Evolutionary conservation across 257 asterid species (phyloP).

Genomic region (Fraxinus quadrangulata): DNA sequence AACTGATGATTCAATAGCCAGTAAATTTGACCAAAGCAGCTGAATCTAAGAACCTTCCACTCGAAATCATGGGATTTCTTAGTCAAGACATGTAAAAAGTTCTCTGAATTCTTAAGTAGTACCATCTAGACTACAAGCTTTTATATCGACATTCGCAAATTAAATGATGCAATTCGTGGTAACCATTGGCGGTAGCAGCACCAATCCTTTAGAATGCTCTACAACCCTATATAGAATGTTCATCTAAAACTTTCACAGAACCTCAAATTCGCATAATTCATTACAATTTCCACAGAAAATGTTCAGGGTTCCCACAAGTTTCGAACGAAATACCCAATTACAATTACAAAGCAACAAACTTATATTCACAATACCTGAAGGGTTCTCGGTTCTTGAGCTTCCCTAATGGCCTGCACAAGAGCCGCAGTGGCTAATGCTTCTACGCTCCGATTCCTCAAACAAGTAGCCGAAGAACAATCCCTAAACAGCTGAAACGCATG

Average conservation of each 20-base stretch:
- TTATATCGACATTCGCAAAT: background rate
- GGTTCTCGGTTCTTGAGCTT: slow-evolving; percentile 97
- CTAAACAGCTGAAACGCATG: slow-evolving; percentile 98
- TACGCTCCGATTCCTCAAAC: slow-evolving; percentile 96
- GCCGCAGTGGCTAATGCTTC: slow-evolving; percentile 99
- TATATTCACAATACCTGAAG: slow-evolving; percentile 59
- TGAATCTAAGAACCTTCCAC: background rate
- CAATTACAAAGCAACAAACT: background rate
- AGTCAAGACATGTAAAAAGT: background rate
- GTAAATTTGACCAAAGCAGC: background rate
- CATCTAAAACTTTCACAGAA: too few relatives aligned
- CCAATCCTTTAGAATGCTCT: background rate
- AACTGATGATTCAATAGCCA: background rate
- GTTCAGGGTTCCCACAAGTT: background rate
- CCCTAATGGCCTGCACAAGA: slow-evolving; percentile 91
- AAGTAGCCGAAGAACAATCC: slow-evolving; percentile 92
- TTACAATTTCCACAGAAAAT: too few relatives aligned
- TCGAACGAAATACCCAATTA: background rate
- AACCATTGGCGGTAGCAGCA: background rate
- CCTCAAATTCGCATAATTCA: too few relatives aligned
- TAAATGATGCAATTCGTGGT: background rate
- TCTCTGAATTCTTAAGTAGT: background rate
- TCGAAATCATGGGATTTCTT: background rate
- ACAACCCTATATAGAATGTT: background rate
- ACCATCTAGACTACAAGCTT: background rate